Base-by-base conservation (phyloP, 495 filamentous ascomycete genomes). In the Aspergillus haitiensis region DNA sequence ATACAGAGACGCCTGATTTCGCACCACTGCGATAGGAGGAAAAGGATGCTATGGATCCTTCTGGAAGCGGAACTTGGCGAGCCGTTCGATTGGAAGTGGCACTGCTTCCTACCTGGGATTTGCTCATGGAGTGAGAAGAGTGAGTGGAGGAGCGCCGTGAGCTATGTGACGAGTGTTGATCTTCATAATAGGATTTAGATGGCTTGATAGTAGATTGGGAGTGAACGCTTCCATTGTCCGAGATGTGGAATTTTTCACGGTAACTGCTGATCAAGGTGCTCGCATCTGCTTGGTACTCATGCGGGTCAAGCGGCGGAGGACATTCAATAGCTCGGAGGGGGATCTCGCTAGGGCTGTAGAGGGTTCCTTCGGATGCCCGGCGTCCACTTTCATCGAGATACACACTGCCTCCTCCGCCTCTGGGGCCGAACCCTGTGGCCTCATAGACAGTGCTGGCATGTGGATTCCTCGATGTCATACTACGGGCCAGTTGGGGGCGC, bases 131-230 rank as follows among this genome's bases (percentile, higher is more conserved):
- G 16, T 67, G 68, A 44, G 61, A 60, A 21, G 55, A 62, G 16
- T 40, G 49, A 21, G 42, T 36, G n/a, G 44, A 47, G 44, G n/a
- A 18, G 15, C 16, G 44, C 6, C 58, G 52, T 62, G n/a, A 18
- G 15, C 16, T 15, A 16, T 60, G 52, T 62, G 64, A 50, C 60
- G 65, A 47, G 58, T 60, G 63, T 46, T 60, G 63, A 37, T 67
- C 53, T 46, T 69, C 52, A 34, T 65, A 61, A 58, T 61, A 53
- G 11, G 66, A 44, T 36, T 70, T 75, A 58, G 75, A 66, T 32
- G 79, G 75, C 57, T 77, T 85, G 75, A 64, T 72, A 18, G 67
- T 80, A 58, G 67, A 81, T 51, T 73, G 61, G 6, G 75, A 73
- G 50, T 73, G 73, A 18, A 72, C 67, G 59, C 70, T 79, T 11